Evolutionary conservation across 73 alveolate species (phyloP).

Genomic region (Urostyla sp.): DNA sequence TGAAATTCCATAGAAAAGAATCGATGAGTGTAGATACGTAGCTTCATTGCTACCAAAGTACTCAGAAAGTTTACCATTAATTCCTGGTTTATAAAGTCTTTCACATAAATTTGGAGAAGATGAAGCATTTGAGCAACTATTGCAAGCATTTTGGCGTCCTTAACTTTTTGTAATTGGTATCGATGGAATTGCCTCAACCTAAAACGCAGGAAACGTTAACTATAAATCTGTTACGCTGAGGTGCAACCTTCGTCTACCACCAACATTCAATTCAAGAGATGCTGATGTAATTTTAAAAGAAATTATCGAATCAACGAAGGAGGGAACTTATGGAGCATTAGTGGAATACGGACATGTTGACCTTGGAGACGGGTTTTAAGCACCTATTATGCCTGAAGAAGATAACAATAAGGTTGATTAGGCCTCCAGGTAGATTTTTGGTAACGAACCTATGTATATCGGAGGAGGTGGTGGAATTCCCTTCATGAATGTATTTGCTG

Average conservation of each 20-base stretch:
- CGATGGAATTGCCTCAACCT: constrained; percentile 86
- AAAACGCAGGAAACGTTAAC: constrained; percentile 87
- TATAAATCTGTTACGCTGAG: constrained; percentile 69
- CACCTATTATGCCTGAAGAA: constrained; percentile 62
- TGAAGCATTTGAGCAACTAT: constrained; percentile 24
- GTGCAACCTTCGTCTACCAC: constrained; percentile 90
- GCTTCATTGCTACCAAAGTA: constrained; percentile 2
- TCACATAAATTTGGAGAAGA: constrained; percentile 28
- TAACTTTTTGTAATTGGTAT: constrained; percentile 84
- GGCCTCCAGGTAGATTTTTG: constrained; percentile 46
- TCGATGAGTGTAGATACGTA: constrained; percentile 68
- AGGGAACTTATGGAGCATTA: constrained; percentile 72
- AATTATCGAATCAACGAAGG: constrained; percentile 54
- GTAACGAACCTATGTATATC: constrained; percentile 54
- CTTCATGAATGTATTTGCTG: constrained; percentile 69
- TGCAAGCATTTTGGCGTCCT: constrained; percentile 84
- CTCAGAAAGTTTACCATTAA: background rate
- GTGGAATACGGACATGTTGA: constrained; percentile 38
- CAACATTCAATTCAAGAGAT: constrained; percentile 81
- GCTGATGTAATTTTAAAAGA: constrained; percentile 73
- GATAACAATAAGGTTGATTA: constrained; percentile 45
- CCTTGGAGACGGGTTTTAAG: constrained; percentile 75
- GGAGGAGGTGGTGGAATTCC: constrained; percentile 90
- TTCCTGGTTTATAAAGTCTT: background rate
- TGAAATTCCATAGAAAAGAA: constrained; percentile 68